A percentile compares a stretch with the other conserved stretches of the same genome.
Evolutionary conservation across 495 filamentous ascomycete species (phyloP).

Genomic region (Hypoxylon intermedium): DNA sequence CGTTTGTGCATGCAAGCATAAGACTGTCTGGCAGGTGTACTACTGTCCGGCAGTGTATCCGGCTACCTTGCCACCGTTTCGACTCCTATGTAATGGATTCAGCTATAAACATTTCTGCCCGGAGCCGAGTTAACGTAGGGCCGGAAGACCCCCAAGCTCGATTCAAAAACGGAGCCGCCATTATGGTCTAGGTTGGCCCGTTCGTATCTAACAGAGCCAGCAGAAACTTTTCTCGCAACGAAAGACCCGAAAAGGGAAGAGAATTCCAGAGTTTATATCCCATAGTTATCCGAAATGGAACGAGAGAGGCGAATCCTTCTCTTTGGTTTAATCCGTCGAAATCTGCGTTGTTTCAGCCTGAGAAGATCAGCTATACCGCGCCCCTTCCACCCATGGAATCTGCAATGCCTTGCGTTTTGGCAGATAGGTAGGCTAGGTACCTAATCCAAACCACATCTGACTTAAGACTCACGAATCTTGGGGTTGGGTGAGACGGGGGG

Average conservation of each 20-base stretch:
- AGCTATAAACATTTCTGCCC: slow-evolving; percentile 8
- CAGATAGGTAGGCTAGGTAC: slow-evolving; percentile 9
- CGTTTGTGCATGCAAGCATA: slow-evolving; percentile 11
- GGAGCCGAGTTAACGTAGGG: slow-evolving; percentile 9
- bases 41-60: slow-evolving; percentile 13
- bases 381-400: slow-evolving; percentile 13
- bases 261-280: slow-evolving; percentile 3
- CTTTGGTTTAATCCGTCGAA: slow-evolving; percentile 29
- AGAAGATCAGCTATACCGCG: slow-evolving; percentile 22
- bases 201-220: neutral
- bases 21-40: slow-evolving; percentile 3
- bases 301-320: neutral
- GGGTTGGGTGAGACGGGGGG: slow-evolving; percentile 11
- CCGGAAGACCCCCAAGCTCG: neutral
- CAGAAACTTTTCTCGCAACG: neutral
- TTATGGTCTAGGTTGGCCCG: neutral
- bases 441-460: slow-evolving; percentile 11
- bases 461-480: slow-evolving; percentile 20
- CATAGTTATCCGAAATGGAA: neutral
- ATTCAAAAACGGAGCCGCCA: neutral
- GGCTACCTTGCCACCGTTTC: slow-evolving; percentile 1
- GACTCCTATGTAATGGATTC: neutral
- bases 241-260: neutral
- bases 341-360: slow-evolving; percentile 31
- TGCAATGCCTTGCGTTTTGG: slow-evolving; percentile 30